Conservation (phyloP, 495 filamentous ascomycete species). For the Annulohypoxylon moriforme region DNA sequence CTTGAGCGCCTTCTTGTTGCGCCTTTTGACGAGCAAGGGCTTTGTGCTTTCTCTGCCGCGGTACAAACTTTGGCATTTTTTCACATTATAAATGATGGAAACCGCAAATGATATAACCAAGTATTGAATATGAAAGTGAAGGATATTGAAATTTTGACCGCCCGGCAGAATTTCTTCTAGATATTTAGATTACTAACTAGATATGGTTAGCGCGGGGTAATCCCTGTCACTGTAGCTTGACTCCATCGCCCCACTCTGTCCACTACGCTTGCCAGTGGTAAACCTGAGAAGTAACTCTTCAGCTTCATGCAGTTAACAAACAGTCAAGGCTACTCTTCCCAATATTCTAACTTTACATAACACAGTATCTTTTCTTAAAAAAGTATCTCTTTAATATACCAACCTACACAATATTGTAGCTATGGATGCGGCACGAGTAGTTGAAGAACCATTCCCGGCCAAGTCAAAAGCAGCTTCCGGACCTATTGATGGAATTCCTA, state of each 20-base stretch:
- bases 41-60: conserved; percentile 84
- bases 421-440: conserved; percentile 41
- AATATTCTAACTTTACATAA: background rate
- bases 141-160: conserved; percentile 57
- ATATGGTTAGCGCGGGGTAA: conserved; percentile 45
- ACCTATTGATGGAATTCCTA: conserved; percentile 72
- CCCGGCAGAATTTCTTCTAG: conserved; percentile 57
- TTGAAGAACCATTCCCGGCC: conserved; percentile 76
- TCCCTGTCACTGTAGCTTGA: background rate
- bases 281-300: background rate
- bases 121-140: background rate
- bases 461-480: conserved; percentile 73
- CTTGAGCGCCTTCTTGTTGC: conserved; percentile 51
- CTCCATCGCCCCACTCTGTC: background rate
- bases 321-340: background rate
- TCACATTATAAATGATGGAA: conserved; percentile 21
- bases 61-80: conserved; percentile 80
- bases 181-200: too few species aligned
- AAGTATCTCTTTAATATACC: too few species aligned
- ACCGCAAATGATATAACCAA: conserved; percentile 7
- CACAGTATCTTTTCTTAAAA: too few species aligned
- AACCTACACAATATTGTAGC: background rate
- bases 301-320: background rate
- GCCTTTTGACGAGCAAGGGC: conserved; percentile 66
- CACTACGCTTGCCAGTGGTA: background rate